Evolutionary conservation across 495 filamentous ascomycete species (phyloP).

Genomic region (Penicillium longicatenatum): DNA sequence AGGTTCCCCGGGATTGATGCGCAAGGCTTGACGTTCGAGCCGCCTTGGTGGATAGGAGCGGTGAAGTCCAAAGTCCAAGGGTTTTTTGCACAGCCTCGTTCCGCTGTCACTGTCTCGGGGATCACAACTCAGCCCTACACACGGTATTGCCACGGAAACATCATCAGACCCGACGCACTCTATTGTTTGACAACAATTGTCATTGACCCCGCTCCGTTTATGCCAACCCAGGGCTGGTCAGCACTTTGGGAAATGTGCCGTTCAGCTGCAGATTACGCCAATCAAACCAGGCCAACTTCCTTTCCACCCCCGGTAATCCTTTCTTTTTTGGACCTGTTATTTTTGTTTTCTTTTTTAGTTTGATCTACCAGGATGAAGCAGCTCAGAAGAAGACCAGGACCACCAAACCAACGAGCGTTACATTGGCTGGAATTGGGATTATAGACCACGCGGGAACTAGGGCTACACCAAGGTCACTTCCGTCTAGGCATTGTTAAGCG

Average conservation of each 20-base stretch:
- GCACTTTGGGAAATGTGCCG: conserved; percentile 22
- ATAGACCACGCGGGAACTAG: conserved; percentile 9
- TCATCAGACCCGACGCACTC: not conserved
- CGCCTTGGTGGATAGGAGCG: conserved; percentile 25
- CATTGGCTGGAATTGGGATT: conserved; percentile 16
- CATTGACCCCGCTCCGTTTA: conserved; percentile 1
- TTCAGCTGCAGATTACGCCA: conserved; percentile 21
- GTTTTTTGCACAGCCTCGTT: not conserved
- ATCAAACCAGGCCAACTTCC: conserved; percentile 11
- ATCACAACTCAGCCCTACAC: not conserved
- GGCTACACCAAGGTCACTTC: conserved; percentile 7
- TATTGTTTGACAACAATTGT: not conserved
- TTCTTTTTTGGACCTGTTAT: not conserved
- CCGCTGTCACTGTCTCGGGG: conserved; percentile 1
- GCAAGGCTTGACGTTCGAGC: conserved; percentile 26
- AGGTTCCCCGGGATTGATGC: conserved; percentile 22
- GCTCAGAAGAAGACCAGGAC: no score
- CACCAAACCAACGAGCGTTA: conserved; percentile 17
- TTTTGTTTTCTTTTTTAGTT: no score
- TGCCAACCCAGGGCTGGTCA: conserved; percentile 10
- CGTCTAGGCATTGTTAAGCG: conserved; percentile 18
- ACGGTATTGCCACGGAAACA: not conserved
- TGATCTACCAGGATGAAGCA: no score
- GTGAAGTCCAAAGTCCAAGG: conserved; percentile 17
- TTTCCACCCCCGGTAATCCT: not conserved